Evolutionary conservation across 768 basidiomycete genomes (phyloP), one percentile per base, ranked within the genome.

Genomic region (Termitomyces titanicus): DNA sequence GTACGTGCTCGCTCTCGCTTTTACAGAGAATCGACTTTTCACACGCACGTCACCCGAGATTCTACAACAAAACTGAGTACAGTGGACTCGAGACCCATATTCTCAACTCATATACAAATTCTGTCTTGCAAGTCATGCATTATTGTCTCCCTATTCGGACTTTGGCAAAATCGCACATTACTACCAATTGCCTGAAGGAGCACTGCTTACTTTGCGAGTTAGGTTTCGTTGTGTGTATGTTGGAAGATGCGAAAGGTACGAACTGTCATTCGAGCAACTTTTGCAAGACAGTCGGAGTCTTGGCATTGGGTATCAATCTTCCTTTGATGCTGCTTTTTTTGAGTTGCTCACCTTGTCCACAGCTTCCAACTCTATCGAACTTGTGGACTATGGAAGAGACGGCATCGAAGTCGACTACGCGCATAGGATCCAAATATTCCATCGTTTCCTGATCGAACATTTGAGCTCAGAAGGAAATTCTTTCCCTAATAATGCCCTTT

Each of bases 251-350:
- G 0, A 79, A 78, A 37, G 97, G 97, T 0, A 91, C 81, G 18
- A 98, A 99, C 62, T 98, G 96, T 64, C 96, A 98, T 68, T 85
- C 94, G 5, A 94, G 89, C 69, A 99, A 99, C 69, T 99, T 98
- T 63, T 98, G 94, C 68, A 89, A 93, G 70, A 89, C 94, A 2
- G 90, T 98, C 43, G 88, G 91, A 17, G 86, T 92, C 3, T 80
- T 94, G 31, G 89, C 92, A 6, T 92, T 94, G 71, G 84, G 94
- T 94, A 51, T 51, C 31, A 49, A 24, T 15, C 20, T 42, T 42
- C 12, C 39, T 62, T 48, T 69, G 62, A 2, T 52, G 33, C 20
- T 17, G 2, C 5, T 33, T 20, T 18, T 46, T 44, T 25, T 37
- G 24, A 33, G 15, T 29, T 17, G 34, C 35, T 53, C 5, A 63